These are phyloP conservation scores for Fusarium luffae DNA, from an alignment of 2,329 filamentous ascomycete species.

Conservation along the genomic window DNA sequence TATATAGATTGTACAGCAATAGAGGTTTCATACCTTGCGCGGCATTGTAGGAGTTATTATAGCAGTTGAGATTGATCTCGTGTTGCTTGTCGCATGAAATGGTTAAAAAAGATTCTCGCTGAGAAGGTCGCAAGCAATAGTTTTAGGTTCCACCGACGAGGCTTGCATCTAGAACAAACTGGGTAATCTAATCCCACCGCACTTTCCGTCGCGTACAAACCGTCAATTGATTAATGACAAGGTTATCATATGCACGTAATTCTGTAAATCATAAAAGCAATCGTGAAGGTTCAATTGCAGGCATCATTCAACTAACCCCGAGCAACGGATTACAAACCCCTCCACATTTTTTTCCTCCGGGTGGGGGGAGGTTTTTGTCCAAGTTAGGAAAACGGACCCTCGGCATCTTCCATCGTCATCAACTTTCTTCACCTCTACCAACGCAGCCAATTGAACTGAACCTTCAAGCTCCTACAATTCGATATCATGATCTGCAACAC, in stretches of 20 bases:
- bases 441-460: slow-evolving; percentile 20
- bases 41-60: slow-evolving; percentile 21
- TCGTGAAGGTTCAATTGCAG: neutral
- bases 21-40: slow-evolving; percentile 20
- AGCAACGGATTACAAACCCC: slow-evolving; percentile 39
- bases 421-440: slow-evolving; percentile 4
- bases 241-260: neutral
- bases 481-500: slow-evolving; percentile 41
- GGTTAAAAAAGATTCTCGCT: slow-evolving; percentile 6
- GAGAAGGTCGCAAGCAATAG: neutral
- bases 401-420: slow-evolving; percentile 27
- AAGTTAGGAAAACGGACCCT: slow-evolving; percentile 26
- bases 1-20: neutral
- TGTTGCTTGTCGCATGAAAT: neutral
- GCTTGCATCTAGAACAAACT: slow-evolving; percentile 8
- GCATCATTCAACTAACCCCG: slow-evolving; percentile 23
- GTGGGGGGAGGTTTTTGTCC: neutral
- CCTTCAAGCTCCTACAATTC: neutral
- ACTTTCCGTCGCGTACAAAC: neutral
- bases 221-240: neutral
- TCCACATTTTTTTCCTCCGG: slow-evolving; percentile 31
- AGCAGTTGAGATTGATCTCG: neutral
- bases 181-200: neutral
- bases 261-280: neutral
- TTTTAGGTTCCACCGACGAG: slow-evolving; percentile 22